Evolutionary conservation across 2,329 filamentous ascomycete genomes (phyloP), one percentile per base, ranked within the genome.

Genomic region (Cladophialophora psammophila): DNA sequence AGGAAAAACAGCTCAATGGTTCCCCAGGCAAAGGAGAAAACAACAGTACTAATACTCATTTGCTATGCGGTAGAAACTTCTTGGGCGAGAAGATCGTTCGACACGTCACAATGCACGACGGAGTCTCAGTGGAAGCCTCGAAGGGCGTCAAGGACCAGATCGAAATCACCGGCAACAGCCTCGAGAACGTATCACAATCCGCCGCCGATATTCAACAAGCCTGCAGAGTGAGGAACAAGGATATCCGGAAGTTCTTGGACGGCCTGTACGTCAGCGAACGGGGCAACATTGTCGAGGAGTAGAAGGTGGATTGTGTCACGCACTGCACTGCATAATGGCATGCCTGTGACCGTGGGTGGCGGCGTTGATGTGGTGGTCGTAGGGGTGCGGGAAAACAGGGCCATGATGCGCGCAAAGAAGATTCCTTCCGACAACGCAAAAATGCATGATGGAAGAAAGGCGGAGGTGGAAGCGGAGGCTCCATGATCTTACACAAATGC

Each of bases 161-260:
- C 72, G 85, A 94, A 82, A 87, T 99, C 77, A 86, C 81, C 76
- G 95, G 95, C 79, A 99, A 97, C 92, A 96, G 91, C 72, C 88
- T 99, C 77, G 96, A 99, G 88, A 89, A 90, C 81, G 95, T 99
- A 75, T 99, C 95, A 79, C 95, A 99, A 87, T 93, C 90, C 80
- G 95, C 95, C 75, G 95, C 95, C 84, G 95, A 99, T 83, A 97
- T 99, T 83, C 95, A 99, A 88, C 95, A 99, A 86, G 94, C 95
- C 85, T 99, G 95, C 93, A 90, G 90, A 86, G 95, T 99, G 84
- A 90, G 93, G 84, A 99, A 99, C 92, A 99, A 99, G 93, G 95
- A 99, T 97, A 99, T 99, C 88, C 93, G 96, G 87, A 97, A 97
- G 92, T 99, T 99, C 91, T 90, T 99, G 88, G 96, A 99, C 87